Evolutionary conservation across 1,284 basidiomycete genomes (phyloP).

Genomic region (Polyporus tsugae): DNA sequence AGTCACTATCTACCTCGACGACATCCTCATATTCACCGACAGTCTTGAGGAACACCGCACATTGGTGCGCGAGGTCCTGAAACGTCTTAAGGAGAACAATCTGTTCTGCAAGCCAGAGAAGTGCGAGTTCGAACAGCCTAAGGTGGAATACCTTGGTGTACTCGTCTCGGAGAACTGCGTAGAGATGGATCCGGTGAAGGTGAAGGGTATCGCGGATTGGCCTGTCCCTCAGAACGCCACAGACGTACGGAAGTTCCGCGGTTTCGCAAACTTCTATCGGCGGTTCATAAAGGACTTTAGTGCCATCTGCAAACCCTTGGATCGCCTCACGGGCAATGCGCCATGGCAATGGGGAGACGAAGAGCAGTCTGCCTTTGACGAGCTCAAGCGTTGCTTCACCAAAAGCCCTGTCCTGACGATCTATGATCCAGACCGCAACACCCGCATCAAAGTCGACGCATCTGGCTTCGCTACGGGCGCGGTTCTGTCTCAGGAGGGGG

Average conservation of each 20-base stretch:
- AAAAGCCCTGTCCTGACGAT: neutral
- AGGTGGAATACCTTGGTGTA: slow-evolving; percentile 28
- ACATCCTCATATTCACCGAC: too few species aligned
- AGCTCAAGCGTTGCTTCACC: slow-evolving; percentile 4
- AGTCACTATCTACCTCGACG: too few species aligned
- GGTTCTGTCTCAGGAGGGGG: too few species aligned
- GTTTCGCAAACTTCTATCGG: slow-evolving; percentile 46
- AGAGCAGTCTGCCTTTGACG: slow-evolving; percentile 1
- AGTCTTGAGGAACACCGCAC: too few species aligned
- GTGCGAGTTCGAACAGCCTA: slow-evolving; percentile 40
- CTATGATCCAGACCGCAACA: neutral
- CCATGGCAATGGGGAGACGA: slow-evolving; percentile 17
- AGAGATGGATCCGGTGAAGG: slow-evolving; percentile 48
- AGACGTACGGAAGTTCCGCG: slow-evolving; percentile 34
- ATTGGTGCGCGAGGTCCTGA: slow-evolving; percentile 38
- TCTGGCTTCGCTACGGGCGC: too few species aligned
- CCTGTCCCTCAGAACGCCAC: slow-evolving; percentile 39
- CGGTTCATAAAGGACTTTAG: slow-evolving; percentile 51
- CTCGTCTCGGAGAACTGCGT: slow-evolving; percentile 30
- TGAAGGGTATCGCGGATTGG: slow-evolving; percentile 47
- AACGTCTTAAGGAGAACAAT: slow-evolving; percentile 36
- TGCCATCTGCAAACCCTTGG: slow-evolving; percentile 41
- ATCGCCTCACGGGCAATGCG: slow-evolving; percentile 31
- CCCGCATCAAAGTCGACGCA: neutral
- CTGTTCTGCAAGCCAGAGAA: slow-evolving; percentile 37